phyloP scores from a whole-genome alignment of 495 filamentous ascomycete species.

The Ramalina intermedia region DNA sequence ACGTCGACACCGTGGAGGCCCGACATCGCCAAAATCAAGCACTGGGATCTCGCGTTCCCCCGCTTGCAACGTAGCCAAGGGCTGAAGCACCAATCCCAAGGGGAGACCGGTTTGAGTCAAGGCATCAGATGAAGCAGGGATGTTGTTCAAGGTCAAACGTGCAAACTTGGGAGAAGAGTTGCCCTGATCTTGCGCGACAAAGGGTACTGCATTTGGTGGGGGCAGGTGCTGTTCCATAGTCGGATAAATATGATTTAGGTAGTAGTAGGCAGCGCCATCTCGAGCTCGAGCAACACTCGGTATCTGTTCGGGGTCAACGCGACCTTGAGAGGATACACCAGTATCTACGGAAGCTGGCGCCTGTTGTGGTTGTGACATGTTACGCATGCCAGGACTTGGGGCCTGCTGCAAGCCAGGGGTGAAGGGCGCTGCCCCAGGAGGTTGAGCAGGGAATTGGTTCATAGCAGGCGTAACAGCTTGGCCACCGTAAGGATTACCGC shows the following conservation, averaged over 20 bases:
- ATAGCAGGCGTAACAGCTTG: constrained; percentile 39
- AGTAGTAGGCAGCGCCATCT: constrained; percentile 69
- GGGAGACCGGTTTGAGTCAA: constrained; percentile 67
- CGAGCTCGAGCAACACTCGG: constrained; percentile 80
- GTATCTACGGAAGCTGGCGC: constrained; percentile 17
- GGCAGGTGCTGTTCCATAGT: constrained; percentile 87
- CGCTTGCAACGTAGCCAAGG: constrained; percentile 66
- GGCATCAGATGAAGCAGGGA: constrained; percentile 71
- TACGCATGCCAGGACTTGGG: constrained; percentile 4
- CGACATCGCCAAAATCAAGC: constrained; percentile 84
- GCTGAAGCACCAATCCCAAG: constrained; percentile 78
- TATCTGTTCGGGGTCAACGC: constrained; percentile 83
- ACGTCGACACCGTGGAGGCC: constrained; percentile 82
- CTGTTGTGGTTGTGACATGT: constrained; percentile 6
- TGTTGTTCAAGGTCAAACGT: constrained; percentile 79
- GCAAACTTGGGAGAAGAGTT: constrained; percentile 94
- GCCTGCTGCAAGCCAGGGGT: constrained; percentile 30
- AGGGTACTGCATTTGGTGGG: constrained; percentile 79
- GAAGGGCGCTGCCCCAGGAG: constrained; percentile 34
- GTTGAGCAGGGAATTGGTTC: constrained; percentile 47
- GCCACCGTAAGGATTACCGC: constrained; percentile 22
- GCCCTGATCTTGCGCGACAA: constrained; percentile 85
- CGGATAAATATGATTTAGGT: constrained; percentile 73
- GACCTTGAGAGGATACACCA: constrained; percentile 48
- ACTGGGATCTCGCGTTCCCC: constrained; percentile 84